Evolutionary conservation across 495 filamentous ascomycete genomes (phyloP).

Genomic region (Xylaria longipes): DNA sequence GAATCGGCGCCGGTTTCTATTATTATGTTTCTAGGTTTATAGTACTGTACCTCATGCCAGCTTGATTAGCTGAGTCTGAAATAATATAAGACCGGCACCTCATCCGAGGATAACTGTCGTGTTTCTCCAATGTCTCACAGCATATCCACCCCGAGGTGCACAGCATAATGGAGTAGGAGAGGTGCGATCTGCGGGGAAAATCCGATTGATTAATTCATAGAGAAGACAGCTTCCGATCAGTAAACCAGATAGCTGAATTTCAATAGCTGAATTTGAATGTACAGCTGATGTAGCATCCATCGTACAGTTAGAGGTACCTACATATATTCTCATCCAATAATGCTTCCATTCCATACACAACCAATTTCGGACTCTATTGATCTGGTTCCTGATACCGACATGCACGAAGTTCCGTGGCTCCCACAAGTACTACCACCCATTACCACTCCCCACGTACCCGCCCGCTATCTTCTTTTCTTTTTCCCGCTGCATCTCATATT

Average conservation of each 20-base stretch:
- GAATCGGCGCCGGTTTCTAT: not conserved
- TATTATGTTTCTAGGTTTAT: not conserved
- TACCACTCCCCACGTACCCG: not conserved
- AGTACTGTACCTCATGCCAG: not conserved
- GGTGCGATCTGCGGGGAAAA: not conserved
- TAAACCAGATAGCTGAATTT: too few relatives aligned
- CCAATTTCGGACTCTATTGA: not conserved
- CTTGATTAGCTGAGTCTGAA: not conserved
- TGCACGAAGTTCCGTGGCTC: not conserved
- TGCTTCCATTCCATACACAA: not conserved
- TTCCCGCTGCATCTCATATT: not conserved
- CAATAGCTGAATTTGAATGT: not conserved
- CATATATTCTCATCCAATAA: not conserved
- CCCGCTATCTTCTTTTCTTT: constrained; percentile 1
- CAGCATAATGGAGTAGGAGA: not conserved
- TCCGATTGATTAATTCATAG: not conserved
- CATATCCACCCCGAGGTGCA: not conserved
- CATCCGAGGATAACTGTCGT: not conserved
- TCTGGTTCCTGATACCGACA: not conserved
- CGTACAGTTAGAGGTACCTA: not conserved
- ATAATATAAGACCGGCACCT: not conserved
- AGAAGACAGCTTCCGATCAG: constrained; percentile 8
- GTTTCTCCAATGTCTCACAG: not conserved
- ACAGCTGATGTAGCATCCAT: not conserved
- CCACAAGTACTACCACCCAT: not conserved